These are phyloP conservation scores for Boletus semigastroideus DNA, from an alignment of 1,284 basidiomycete species.

Conservation along the genomic window DNA sequence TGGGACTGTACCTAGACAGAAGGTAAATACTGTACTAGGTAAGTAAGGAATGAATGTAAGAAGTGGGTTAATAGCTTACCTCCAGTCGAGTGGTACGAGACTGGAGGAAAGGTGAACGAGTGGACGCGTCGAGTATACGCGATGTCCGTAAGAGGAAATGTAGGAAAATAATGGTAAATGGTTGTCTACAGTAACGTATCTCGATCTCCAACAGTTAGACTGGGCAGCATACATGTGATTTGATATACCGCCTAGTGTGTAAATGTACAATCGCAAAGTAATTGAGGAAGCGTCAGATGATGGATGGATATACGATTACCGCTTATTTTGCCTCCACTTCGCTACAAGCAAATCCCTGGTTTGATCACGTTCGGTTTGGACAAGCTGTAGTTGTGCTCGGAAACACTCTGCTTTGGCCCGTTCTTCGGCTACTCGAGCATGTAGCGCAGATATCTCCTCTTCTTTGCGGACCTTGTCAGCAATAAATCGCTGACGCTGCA, in stretches of 20 bases:
- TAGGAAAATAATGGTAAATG: no score
- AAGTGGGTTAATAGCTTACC: no score
- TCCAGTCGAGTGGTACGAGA: no score
- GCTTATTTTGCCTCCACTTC: conserved; percentile 4
- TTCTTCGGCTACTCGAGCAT: conserved; percentile 8
- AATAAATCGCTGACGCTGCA: conserved; percentile 3
- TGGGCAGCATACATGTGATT: background rate
- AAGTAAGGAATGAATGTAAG: no score
- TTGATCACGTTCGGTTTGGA: conserved; percentile 3
- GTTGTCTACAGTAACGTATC: no score
- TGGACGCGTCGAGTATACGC: no score
- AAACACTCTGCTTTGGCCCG: conserved; percentile 6
- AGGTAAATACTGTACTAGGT: no score
- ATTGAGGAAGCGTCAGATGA: background rate
- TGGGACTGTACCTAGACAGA: no score
- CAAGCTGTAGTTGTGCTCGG: conserved; percentile 1
- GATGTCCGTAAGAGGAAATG: no score
- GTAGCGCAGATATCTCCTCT: conserved; percentile 3
- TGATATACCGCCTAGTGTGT: background rate
- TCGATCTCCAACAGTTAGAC: no score
- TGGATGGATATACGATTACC: background rate
- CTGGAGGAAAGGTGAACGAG: no score
- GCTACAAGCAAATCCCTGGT: conserved; percentile 8
- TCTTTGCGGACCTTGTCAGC: conserved; percentile 3
- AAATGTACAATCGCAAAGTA: background rate